Conservation (phyloP, 805 yeast species). For the Metschnikowia borealis region DNA sequence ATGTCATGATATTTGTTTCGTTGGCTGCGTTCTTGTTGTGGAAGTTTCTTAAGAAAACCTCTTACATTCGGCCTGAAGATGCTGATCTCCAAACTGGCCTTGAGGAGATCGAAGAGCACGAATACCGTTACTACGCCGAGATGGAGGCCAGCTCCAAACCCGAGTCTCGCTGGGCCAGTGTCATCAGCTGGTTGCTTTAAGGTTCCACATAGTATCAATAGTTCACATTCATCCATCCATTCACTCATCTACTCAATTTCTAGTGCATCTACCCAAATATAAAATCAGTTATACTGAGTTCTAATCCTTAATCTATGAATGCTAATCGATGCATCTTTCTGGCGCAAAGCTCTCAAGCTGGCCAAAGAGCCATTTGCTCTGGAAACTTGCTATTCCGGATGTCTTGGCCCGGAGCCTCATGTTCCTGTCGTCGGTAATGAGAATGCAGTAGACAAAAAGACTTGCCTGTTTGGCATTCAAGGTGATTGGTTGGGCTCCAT, state of each 20-base stretch:
- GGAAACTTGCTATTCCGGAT: constrained; percentile 51
- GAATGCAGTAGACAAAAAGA: constrained; percentile 51
- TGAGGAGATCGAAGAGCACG: constrained; percentile 49
- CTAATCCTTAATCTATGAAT: neutral
- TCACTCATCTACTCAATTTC: too few relatives aligned
- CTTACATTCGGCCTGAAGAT: constrained; percentile 38
- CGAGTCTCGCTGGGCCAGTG: constrained; percentile 13
- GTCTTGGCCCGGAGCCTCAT: constrained; percentile 65
- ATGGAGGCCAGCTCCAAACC: constrained; percentile 24
- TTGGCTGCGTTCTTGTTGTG: constrained; percentile 30
- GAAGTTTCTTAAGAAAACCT: constrained; percentile 36
- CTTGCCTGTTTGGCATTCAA: constrained; percentile 37
- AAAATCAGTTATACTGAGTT: too few relatives aligned
- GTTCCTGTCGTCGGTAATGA: constrained; percentile 71
- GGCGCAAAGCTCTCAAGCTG: constrained; percentile 45
- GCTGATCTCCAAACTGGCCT: constrained; percentile 46
- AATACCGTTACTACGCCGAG: constrained; percentile 36
- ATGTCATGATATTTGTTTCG: constrained; percentile 61
- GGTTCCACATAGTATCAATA: too few relatives aligned
- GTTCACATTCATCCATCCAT: too few relatives aligned
- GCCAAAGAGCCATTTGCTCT: constrained; percentile 57
- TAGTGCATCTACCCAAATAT: too few relatives aligned
- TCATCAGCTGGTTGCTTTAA: constrained; percentile 15
- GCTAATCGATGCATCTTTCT: constrained; percentile 48
- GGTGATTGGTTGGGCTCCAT: constrained; percentile 16